Evolutionary conservation across 345 rosid species (phyloP).

Genomic region (Kandelia obovata): DNA sequence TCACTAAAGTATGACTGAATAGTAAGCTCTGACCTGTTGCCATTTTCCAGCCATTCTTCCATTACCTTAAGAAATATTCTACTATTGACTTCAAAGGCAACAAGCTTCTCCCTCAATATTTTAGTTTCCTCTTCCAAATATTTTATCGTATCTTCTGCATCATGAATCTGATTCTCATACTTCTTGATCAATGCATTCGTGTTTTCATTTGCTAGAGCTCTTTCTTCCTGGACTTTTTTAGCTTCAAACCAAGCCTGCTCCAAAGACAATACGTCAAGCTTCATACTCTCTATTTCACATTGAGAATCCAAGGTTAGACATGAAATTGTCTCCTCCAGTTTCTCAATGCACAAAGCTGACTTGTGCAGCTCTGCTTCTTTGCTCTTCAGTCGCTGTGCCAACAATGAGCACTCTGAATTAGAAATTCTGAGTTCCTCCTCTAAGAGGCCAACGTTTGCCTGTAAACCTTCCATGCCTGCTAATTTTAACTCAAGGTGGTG

Average conservation of each 20-base stretch:
- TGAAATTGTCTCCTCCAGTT: constrained; percentile 69
- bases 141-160: constrained; percentile 38
- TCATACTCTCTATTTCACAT: constrained; percentile 85
- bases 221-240: constrained; percentile 50
- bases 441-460: constrained; percentile 39
- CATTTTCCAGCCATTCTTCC: constrained; percentile 37
- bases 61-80: constrained; percentile 30
- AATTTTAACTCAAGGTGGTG: constrained; percentile 57
- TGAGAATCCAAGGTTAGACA: constrained; percentile 58
- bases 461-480: constrained; percentile 45
- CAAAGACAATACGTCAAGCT: constrained; percentile 58
- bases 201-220: constrained; percentile 42
- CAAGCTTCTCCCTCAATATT: constrained; percentile 43
- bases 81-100: constrained; percentile 33
- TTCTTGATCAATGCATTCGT: constrained; percentile 43
- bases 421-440: constrained; percentile 53
- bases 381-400: constrained; percentile 54
- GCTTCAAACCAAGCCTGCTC: constrained; percentile 57
- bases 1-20: constrained; percentile 22
- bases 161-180: constrained; percentile 40
- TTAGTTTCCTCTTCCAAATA: constrained; percentile 47
- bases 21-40: constrained; percentile 20
- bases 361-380: constrained; percentile 56
- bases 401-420: constrained; percentile 39
- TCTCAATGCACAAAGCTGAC: constrained; percentile 46